Base-by-base conservation (phyloP, 1,284 basidiomycete species). In the Leucoagaricus sp. region DNA sequence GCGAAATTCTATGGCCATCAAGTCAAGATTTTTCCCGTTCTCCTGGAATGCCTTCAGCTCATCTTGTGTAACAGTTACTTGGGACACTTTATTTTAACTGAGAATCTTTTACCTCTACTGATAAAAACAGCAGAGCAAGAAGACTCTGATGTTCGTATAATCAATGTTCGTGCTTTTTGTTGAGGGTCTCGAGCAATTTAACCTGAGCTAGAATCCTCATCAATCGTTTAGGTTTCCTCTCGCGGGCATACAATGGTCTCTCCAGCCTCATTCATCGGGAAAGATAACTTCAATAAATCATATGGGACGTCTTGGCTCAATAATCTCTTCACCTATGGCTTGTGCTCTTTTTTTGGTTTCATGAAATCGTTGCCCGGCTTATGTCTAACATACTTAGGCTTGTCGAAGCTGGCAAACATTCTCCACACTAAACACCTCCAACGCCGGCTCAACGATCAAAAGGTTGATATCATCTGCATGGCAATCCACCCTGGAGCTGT, bases 81-180 rank as follows among this genome's bases (percentile, higher is more conserved):
- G 34, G 72, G 77, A 13, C 73, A 74, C 0, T 78, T 77, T 52
- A 71, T 77, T 2, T 73, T 85, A 48, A 82, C 79, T 3, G 67
- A 69, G n/a, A 70, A 72, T 6, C 71, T 85, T 4, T 72, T 84
- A 25, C 78, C 81, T 0, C 60, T 83, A 8, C 63, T 85, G 25
- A 72, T 72, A 51, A 68, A 72, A 46, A 83, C 83, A 0, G 75
- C 79, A 1, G 62, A 72, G 25, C 64, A 75, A 50, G 71, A 73
- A 2, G 69, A 68, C 33, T 68, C 76, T 0, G 83, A 84, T 58
- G 80, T 83, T 34, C 77, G 83, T n/a, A 69, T 85, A 19, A 70
- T 84, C 4, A 73, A 72, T 44, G 83, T 83, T 42, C 48, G 77
- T n/a, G 63, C 4, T 23, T n/a, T 7, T 7, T 23, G 4, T 38